Conservation (phyloP, 2,329 filamentous ascomycete species). For the Ceratocystis colombiana region DNA sequence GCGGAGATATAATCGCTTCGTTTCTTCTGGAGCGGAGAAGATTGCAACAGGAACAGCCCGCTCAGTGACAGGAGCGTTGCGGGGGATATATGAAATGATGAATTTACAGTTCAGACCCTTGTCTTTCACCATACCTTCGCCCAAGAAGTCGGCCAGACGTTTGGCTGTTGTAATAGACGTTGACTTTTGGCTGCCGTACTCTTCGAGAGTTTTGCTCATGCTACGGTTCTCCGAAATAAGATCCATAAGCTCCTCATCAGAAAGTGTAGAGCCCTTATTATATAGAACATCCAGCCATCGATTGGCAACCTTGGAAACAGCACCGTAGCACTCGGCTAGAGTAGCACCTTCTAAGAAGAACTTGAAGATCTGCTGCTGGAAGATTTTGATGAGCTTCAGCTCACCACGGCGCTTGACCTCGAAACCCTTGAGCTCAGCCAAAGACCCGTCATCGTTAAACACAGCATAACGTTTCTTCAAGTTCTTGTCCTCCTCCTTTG, state of each 20-base stretch:
- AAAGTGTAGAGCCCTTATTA: constrained; percentile 75
- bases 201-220: constrained; percentile 94
- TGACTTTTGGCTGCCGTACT: constrained; percentile 91
- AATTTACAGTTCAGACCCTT: constrained; percentile 99
- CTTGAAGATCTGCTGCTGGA: constrained; percentile 98
- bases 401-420: constrained; percentile 96
- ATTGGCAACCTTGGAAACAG: constrained; percentile 91
- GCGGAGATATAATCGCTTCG: constrained; percentile 79
- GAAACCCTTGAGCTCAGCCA: constrained; percentile 94
- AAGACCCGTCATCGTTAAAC: constrained; percentile 92
- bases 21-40: constrained; percentile 81
- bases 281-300: constrained; percentile 93
- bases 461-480: constrained; percentile 98
- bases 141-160: constrained; percentile 87
- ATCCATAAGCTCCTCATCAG: constrained; percentile 94
- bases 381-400: constrained; percentile 98
- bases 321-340: constrained; percentile 75
- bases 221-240: constrained; percentile 99
- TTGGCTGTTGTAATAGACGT: constrained; percentile 98
- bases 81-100: constrained; percentile 83
- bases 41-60: constrained; percentile 91
- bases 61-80: constrained; percentile 85
- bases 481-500: constrained; percentile 98
- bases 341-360: constrained; percentile 92
- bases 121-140: constrained; percentile 98